Evolutionary conservation across 192 early-diverging fungal species (phyloP), one percentile per base, ranked within the genome.

Genomic region (Rhizoclosmatium sp.): DNA sequence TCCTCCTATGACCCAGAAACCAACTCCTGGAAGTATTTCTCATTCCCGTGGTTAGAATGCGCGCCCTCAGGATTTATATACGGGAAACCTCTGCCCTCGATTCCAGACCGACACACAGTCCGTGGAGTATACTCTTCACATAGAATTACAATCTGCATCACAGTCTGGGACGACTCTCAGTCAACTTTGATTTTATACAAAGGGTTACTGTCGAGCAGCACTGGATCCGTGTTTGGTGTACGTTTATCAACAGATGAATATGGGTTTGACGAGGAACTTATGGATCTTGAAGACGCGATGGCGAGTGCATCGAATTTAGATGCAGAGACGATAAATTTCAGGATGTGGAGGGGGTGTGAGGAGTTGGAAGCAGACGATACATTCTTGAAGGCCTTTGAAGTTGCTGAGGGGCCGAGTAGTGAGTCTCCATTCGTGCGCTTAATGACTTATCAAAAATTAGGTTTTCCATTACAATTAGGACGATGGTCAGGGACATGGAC

Each of bases 31-130:
- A 16, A 49, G 4, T 64, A 49, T n/a, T 40, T 73, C 3, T 45
- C 59, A 21, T 80, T 80, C 48, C 54, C 78, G 10, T 74, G 71
- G 70, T 61, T 80, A 16, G 78, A 80, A 58, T 31, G 31, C 31
- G 70, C 23, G 5, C 2, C 10, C 10, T 42, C 62, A 41, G 60
- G 69, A 2, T 31, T 64, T 3, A 44, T 80, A 10, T 80, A 73
- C 41, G 78, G 78, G 1, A 71, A 62, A 41, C 47, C n/a, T 14
- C 3, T 73, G 40, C 19, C 40, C 9, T 10, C 21, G 21, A 59
- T 48, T 46, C 21, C 23, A 10, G 78, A 41, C 3, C 40, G 39
- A 42, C 39, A 69, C 19, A 73, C 78, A 67, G 47, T 71, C 4
- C 78, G 78, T 10, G 72, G 72, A 10, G 59, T 39, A 10, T 39